Evolutionary conservation across 1,139 yeast genomes (phyloP), one percentile per base, ranked within the genome.

Genomic region (Suhomyces guaymorum): DNA sequence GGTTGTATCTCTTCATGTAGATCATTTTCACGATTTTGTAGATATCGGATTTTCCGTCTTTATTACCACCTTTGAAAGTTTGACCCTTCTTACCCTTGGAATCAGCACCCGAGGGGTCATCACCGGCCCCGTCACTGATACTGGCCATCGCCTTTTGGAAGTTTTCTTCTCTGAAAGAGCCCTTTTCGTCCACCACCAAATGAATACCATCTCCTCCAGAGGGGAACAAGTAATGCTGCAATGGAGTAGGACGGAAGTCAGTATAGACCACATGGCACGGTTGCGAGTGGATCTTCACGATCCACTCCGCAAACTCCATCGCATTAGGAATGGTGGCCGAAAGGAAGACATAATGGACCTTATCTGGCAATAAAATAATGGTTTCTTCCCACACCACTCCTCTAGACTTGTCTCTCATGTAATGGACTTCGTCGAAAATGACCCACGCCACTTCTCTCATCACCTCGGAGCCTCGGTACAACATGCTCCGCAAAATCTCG

Each of bases 341-440:
- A 46, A 89, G 69, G 49, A 89, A 82, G 12, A 84, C 92, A 52
- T 83, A 82, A 50, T 81, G 86, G 27, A 94, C 96, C 64, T 92
- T 94, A 52, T 90, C 96, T 3, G 99, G 99, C 37, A 92, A 72
- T 65, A 92, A 74, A 44, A 92, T 92, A 47, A 92, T 92, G 14
- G 96, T 94, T 64, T 92, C 99, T 67, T 92, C 99, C 99, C 99
- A 92, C 24, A 92, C 98, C 29, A 92, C 99, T 57, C 99, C 99
- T 65, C 99, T 80, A 46, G 89, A 92, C 50, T 87, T 82, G 59
- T 89, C 97, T 68, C 95, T 82, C 81, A 90, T 90, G 61, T 90
- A 90, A 66, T 90, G 97, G 28, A 90, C 96, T 57, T 90, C 97
- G 63, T 89, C 97, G 51, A 90, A 90, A 26, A 90, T 82, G 32